Conservation (phyloP, 2,329 filamentous ascomycete genomes). For the Orbilia javanica region DNA sequence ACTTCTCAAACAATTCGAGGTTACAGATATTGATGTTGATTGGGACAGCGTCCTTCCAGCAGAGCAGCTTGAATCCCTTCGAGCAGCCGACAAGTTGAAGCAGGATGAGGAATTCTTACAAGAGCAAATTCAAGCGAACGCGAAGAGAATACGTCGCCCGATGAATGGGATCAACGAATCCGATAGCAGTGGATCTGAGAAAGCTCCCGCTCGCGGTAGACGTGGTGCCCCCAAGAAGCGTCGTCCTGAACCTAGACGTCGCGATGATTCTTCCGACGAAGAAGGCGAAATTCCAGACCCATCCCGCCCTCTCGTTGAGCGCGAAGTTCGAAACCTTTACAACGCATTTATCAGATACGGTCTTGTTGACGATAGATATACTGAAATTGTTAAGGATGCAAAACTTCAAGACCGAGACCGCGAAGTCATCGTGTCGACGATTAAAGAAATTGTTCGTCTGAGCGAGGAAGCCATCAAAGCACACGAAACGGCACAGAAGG, state of each 20-base stretch:
- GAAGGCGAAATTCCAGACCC: conserved; percentile 81
- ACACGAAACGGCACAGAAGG: conserved; percentile 77
- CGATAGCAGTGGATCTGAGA: conserved; percentile 63
- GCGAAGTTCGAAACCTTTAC: conserved; percentile 92
- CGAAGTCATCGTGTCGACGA: conserved; percentile 80
- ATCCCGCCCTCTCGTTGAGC: conserved; percentile 87
- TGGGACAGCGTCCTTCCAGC: conserved; percentile 99
- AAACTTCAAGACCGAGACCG: conserved; percentile 84
- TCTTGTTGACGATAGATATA: conserved; percentile 85
- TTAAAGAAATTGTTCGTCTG: conserved; percentile 78
- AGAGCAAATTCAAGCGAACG: conserved; percentile 65
- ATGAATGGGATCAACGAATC: conserved; percentile 65
- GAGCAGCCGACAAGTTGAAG: conserved; percentile 86
- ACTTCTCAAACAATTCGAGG: conserved; percentile 81
- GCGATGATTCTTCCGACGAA: conserved; percentile 76
- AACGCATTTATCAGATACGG: conserved; percentile 91
- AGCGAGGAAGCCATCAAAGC: conserved; percentile 73
- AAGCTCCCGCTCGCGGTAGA: conserved; percentile 68
- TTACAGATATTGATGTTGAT: conserved; percentile 94
- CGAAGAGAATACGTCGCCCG: conserved; percentile 63
- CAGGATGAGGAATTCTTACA: conserved; percentile 64
- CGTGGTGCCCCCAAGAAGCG: conserved; percentile 75
- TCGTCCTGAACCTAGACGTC: conserved; percentile 77
- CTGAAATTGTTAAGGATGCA: conserved; percentile 89
- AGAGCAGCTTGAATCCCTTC: conserved; percentile 88